phyloP scores from a whole-genome alignment of 1,284 basidiomycete genomes.

The Cutaneotrichosporon daszewskae region DNA sequence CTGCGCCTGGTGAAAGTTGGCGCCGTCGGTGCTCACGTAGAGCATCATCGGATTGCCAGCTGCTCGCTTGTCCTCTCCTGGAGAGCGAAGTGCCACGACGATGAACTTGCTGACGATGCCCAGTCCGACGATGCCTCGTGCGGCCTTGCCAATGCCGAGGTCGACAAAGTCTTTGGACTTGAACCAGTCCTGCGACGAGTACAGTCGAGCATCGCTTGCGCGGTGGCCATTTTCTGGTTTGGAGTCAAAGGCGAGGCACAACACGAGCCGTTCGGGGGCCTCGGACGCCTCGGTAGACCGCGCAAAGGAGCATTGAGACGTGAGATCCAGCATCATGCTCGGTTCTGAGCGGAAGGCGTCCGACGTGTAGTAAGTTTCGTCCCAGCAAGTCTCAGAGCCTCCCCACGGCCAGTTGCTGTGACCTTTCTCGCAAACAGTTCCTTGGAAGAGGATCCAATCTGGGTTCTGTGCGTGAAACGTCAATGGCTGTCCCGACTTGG shows the following conservation, averaged over 20 bases:
- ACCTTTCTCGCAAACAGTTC: conserved; percentile 58
- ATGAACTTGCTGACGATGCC: conserved; percentile 87
- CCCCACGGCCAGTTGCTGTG: conserved; percentile 57
- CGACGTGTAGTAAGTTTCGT: conserved; percentile 83
- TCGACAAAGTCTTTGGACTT: conserved; percentile 61
- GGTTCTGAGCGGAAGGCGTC: conserved; percentile 66
- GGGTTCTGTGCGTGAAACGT: conserved; percentile 78
- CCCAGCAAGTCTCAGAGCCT: conserved; percentile 64
- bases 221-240: conserved; percentile 51
- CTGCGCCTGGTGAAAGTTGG: conserved; percentile 57
- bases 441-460: conserved; percentile 77
- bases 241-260: conserved; percentile 66
- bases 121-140: conserved; percentile 76
- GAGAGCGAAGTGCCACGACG: conserved; percentile 60
- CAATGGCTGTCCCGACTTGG: conserved; percentile 60
- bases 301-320: conserved; percentile 75
- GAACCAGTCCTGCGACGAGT: conserved; percentile 79
- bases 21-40: conserved; percentile 75
- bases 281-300: conserved; percentile 72
- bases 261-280: conserved; percentile 66
- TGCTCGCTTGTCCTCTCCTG: neutral
- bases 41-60: conserved; percentile 53
- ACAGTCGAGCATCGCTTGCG: conserved; percentile 66
- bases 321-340: conserved; percentile 60
- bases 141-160: conserved; percentile 71